A percentile compares a stretch with the other conserved stretches of the same genome.
phyloP scores from a whole-genome alignment of 495 filamentous ascomycete genomes.

The Hamigera avellanea region DNA sequence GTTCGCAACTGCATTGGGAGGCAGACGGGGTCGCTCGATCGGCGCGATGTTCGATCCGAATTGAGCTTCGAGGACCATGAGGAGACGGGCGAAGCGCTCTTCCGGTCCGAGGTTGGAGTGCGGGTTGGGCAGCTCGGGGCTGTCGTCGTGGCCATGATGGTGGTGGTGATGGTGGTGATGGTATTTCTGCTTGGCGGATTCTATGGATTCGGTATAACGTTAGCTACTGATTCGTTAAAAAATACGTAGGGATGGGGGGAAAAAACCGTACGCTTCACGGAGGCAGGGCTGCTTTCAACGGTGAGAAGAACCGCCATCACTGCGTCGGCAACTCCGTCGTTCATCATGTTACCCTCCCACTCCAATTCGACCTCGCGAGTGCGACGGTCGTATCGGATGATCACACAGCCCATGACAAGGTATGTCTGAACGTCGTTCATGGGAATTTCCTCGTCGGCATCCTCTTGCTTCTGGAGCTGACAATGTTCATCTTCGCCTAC shows the following conservation, averaged over 20 bases:
- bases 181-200: slow-evolving; percentile 43
- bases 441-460: slow-evolving; percentile 40
- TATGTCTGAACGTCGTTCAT: slow-evolving; percentile 41
- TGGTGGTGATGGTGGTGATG: slow-evolving; percentile 46
- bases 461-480: slow-evolving; percentile 29
- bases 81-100: slow-evolving; percentile 69
- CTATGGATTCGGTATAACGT: slow-evolving; percentile 13
- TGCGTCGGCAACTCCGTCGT: slow-evolving; percentile 93
- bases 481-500: slow-evolving; percentile 23
- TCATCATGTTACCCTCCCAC: slow-evolving; percentile 97
- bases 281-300: slow-evolving; percentile 85
- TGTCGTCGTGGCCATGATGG: slow-evolving; percentile 20
- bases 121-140: slow-evolving; percentile 41
- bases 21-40: slow-evolving; percentile 54
- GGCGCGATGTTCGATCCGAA: slow-evolving; percentile 73
- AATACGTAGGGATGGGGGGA: not conserved
- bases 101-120: slow-evolving; percentile 58
- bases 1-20: slow-evolving; percentile 23
- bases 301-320: slow-evolving; percentile 83
- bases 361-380: slow-evolving; percentile 78
- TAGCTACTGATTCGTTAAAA: slow-evolving; percentile 3
- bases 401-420: slow-evolving; percentile 83
- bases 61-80: slow-evolving; percentile 94
- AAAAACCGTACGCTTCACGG: slow-evolving; percentile 70
- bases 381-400: slow-evolving; percentile 50